Evolutionary conservation across 2,329 filamentous ascomycete genomes (phyloP).

Genomic region (Aureobasidium mangrovei): DNA sequence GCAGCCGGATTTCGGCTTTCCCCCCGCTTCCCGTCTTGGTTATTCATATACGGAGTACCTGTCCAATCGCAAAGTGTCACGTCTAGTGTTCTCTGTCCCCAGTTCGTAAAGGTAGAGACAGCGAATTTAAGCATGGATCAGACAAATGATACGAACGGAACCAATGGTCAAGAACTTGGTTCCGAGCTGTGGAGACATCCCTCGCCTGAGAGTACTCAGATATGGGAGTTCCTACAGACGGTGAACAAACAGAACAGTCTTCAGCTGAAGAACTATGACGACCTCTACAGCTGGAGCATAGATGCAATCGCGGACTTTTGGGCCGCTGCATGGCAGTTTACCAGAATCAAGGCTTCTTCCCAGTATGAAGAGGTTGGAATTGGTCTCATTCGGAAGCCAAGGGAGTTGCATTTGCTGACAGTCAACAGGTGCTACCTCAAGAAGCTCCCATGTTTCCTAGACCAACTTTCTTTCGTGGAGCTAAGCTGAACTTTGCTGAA

Average conservation of each 20-base stretch:
- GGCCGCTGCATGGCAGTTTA: conserved; percentile 77
- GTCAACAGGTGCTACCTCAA: conserved; percentile 55
- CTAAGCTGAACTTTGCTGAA: conserved; percentile 84
- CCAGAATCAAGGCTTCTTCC: conserved; percentile 61
- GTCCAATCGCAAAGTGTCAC: background rate
- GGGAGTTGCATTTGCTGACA: conserved; percentile 16
- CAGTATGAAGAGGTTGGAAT: conserved; percentile 50
- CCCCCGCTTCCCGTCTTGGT: background rate
- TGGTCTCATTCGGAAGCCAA: background rate
- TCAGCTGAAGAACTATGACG: conserved; percentile 56
- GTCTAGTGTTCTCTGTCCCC: background rate
- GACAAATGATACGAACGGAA: background rate
- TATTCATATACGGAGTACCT: conserved; percentile 3
- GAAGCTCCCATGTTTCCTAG: conserved; percentile 72
- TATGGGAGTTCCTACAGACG: conserved; percentile 43
- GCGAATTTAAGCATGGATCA: background rate
- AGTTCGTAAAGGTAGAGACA: background rate
- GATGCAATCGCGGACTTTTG: conserved; percentile 69
- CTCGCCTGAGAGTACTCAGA: conserved; percentile 33
- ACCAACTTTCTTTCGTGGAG: conserved; percentile 73
- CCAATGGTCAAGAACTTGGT: conserved; percentile 4
- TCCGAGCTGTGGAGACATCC: conserved; percentile 30
- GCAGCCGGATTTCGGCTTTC: conserved; percentile 3
- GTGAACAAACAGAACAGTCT: conserved; percentile 61
- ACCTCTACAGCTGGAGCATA: conserved; percentile 80